These are phyloP conservation scores for Adansonia gregorii DNA, from an alignment of 441 rosid species.

Conservation along the genomic window DNA sequence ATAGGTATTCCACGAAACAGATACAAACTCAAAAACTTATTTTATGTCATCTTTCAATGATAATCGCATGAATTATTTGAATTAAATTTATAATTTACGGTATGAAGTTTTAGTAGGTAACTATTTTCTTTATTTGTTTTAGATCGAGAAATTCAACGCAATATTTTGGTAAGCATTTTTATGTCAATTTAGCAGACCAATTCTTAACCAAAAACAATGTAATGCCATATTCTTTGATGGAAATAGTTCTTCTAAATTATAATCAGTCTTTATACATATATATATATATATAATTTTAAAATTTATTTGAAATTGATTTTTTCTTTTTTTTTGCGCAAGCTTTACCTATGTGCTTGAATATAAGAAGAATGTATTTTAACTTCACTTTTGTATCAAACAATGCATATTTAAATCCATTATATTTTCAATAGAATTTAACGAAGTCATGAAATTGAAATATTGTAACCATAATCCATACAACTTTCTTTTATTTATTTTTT, in stretches of 20 bases:
- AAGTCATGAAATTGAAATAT: neutral
- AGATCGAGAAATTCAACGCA: neutral
- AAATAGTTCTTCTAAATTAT: neutral
- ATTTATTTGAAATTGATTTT: too few species aligned
- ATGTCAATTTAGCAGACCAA: neutral
- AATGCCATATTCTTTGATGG: neutral
- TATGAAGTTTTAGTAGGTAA: too few species aligned
- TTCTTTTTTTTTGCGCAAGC: too few species aligned
- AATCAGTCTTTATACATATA: neutral
- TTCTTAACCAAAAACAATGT: neutral
- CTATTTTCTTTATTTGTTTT: neutral
- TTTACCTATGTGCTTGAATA: too few species aligned
- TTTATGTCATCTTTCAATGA: too few species aligned
- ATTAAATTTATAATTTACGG: too few species aligned
- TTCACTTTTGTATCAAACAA: too few species aligned
- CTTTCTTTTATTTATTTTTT: neutral
- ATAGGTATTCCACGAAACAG: too few species aligned
- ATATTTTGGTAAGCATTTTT: neutral
- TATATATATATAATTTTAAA: too few species aligned
- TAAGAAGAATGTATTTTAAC: too few species aligned
- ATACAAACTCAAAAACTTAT: too few species aligned
- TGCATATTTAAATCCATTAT: neutral
- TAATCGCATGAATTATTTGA: too few species aligned
- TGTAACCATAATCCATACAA: neutral
- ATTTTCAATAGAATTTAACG: neutral